Percentiles rank a stretch among this genome's conserved stretches.
These are phyloP conservation scores for Gastrodia elata DNA, from an alignment of 106 monocot species.

Conservation along the genomic window DNA sequence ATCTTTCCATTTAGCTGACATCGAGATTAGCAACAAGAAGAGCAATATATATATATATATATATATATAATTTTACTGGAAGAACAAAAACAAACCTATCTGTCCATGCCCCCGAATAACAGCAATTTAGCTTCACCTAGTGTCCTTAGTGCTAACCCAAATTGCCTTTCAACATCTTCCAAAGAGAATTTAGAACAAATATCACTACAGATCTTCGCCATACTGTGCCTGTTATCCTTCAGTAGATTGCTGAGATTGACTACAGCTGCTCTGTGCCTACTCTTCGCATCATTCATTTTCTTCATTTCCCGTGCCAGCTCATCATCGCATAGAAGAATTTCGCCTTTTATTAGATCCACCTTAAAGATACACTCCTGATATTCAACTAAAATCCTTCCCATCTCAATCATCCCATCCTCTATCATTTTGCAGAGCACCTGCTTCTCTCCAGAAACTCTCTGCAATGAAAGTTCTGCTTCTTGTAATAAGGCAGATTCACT, in stretches of 20 bases:
- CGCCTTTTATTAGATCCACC: slow-evolving; percentile 34
- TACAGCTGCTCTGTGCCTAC: slow-evolving; percentile 11
- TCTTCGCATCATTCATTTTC: slow-evolving; percentile 26
- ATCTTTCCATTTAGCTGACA: too few species aligned
- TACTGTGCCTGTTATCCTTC: slow-evolving; percentile 8
- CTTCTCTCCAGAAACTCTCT: slow-evolving; percentile 24
- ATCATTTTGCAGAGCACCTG: slow-evolving; percentile 25
- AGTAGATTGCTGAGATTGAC: slow-evolving; percentile 21
- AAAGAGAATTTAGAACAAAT: not conserved
- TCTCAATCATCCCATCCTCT: slow-evolving; percentile 16
- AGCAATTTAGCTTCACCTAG: slow-evolving; percentile 25
- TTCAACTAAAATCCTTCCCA: slow-evolving; percentile 33
- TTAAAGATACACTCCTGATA: slow-evolving; percentile 41
- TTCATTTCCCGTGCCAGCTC: slow-evolving; percentile 13
- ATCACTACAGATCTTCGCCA: not conserved
- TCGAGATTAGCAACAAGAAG: not conserved
- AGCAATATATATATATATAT: not conserved
- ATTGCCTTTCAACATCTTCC: slow-evolving; percentile 22
- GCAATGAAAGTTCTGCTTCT: slow-evolving; percentile 22
- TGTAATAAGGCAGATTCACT: slow-evolving; percentile 12
- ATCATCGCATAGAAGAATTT: slow-evolving; percentile 36
- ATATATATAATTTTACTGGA: not conserved
- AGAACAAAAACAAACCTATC: not conserved
- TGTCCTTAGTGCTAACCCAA: slow-evolving; percentile 18
- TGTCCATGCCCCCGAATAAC: slow-evolving; percentile 2